Evolutionary conservation across 1,139 yeast species (phyloP), one percentile per base, ranked within the genome.

Genomic region (Candida sp.): DNA sequence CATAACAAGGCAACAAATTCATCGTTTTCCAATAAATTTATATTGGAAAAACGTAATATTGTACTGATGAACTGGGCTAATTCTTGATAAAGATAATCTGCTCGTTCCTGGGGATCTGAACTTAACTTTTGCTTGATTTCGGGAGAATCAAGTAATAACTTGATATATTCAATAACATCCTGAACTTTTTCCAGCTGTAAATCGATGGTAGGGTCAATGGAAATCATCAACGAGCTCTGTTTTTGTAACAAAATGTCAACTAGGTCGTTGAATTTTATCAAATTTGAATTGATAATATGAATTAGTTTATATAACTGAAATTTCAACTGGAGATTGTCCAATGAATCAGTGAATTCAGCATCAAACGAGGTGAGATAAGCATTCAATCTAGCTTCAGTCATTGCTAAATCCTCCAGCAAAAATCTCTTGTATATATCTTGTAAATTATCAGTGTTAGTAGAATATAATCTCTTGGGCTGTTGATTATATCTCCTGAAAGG

Each of bases 1-100:
- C 75, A 67, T 11, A 73, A 55, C 22, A 73, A 54, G 0, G 73
- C 70, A 11, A 68, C 53, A 35, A 70, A 60, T 37, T 62, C 63
- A 1, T 64, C 63, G 21, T 57, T 48, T 3, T 56, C 41, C 12
- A 63, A 53, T 33, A 70, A 47, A 21, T 63, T 54, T 29, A 69
- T 51, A 12, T 63, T 59, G 1, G 68, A 56, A 43, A 70, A 72
- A 22, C 53, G 43, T 43, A 61, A 57, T 7, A 71, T 39, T 1
- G 51, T 52, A 15, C 58, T 45, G 9, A 69, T 56, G 49, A 71
- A 68, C 21, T 47, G 35, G 5, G 75, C 54, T 30, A 71, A 49
- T 27, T 45, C 46, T 39, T 64, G 63, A 35, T 56, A 58, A 2
- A 50, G 39, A 1, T 37, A 37, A 39, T 55, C 60, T 1, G 54